Percentiles rank a stretch among this genome's conserved stretches.
These are phyloP conservation scores for Barnettozyma californica DNA, from an alignment of 805 yeast species.

Conservation along the genomic window DNA sequence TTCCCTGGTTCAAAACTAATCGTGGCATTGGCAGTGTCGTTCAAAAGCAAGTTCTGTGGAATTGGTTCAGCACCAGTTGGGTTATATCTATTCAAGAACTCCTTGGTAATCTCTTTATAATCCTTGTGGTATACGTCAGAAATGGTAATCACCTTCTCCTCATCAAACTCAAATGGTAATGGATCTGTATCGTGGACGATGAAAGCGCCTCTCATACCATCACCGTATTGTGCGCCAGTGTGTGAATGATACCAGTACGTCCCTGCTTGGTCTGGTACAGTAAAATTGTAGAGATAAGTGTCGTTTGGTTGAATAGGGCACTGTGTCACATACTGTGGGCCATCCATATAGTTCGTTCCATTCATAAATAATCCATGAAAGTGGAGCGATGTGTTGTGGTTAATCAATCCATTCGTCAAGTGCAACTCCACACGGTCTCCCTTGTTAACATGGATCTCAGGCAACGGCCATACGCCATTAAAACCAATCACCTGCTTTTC, in stretches of 20 bases:
- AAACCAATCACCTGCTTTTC: conserved; percentile 59
- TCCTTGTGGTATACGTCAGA: conserved; percentile 62
- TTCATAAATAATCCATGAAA: conserved; percentile 76
- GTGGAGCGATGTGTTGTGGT: conserved; percentile 56
- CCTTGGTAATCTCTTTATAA: conserved; percentile 38
- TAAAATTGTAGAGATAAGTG: conserved; percentile 63
- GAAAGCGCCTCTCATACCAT: conserved; percentile 68
- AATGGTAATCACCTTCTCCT: conserved; percentile 51
- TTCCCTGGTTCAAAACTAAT: conserved; percentile 52
- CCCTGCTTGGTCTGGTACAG: conserved; percentile 63
- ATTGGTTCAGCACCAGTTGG: conserved; percentile 87
- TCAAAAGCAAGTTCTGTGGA: conserved; percentile 60
- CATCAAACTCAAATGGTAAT: conserved; percentile 54
- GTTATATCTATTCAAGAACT: conserved; percentile 58
- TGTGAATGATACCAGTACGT: conserved; percentile 87
- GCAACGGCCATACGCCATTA: conserved; percentile 70
- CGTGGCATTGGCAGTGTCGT: conserved; percentile 56
- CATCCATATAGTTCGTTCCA: conserved; percentile 63
- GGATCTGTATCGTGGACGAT: conserved; percentile 51
- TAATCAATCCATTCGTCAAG: conserved; percentile 55
- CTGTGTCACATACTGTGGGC: conserved; percentile 74
- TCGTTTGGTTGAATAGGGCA: conserved; percentile 73
- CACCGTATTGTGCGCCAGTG: conserved; percentile 70
- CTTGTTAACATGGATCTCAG: conserved; percentile 56
- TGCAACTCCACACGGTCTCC: conserved; percentile 59